Evolutionary conservation across 495 filamentous ascomycete species (phyloP), one percentile per base, ranked within the genome.

Genomic region (Schizothecium vesticola): DNA sequence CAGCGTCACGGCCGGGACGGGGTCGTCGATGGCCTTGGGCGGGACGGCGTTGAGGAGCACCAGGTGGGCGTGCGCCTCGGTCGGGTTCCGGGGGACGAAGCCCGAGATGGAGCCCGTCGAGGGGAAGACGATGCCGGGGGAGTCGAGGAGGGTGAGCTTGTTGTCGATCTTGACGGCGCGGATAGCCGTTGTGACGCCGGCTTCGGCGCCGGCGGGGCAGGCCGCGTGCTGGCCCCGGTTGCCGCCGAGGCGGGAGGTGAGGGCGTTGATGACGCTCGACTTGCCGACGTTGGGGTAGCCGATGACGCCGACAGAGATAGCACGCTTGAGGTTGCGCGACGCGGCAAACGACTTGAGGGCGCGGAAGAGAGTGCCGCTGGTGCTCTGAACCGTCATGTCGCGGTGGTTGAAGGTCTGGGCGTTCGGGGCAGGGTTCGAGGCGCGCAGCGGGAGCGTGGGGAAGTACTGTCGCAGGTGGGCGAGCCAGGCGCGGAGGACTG

Each of bases 271-370:
- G 69, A 98, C 92, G 59, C 93, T 96, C 19, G 92, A 96, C 80
- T 98, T 98, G 77, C 94, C 94, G 69, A 97, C 94, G 79, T 98
- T 98, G 68, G 94, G 94, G 80, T 97, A 97, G 56, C 94, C 94
- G 74, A 98, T 94, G 59, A 98, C 90, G 71, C 94, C 94, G 65
- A 98, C 94, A 58, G 90, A 92, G 75, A 95, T 88, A 63, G 94
- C 89, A 59, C 94, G 90, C 83, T 96, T 96, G 70, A 97, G 82
- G 71, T 93, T 88, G 79, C 90, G 90, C 67, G 86, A 84, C 67
- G 91, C 86, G n/a, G 94, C 92, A 77, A 91, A 97, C 28, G 90
- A 87, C 82, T 98, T 98, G 59, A 98, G 87, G 1, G 94, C 90
- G 63, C 88, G 91, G 84, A 98, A 90, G n/a, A 98, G 87, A 0